phyloP scores from a whole-genome alignment of 1,284 basidiomycete genomes.

The Trichosporon ovoides region DNA sequence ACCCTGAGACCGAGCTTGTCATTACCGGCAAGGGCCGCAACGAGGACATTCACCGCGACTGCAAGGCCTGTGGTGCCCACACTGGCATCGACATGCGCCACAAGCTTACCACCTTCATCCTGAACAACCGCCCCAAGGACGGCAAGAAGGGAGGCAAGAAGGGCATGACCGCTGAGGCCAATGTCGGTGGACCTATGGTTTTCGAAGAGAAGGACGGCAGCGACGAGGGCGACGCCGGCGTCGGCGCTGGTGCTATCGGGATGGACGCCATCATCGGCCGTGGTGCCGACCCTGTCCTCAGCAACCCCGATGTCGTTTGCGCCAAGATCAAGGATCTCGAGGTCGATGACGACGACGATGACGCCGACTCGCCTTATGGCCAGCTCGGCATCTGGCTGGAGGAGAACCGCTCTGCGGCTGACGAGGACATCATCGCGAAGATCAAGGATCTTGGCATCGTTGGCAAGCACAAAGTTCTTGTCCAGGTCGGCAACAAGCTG shows the following conservation, averaged over 20 bases:
- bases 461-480: constrained; percentile 89
- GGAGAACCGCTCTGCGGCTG: constrained; percentile 59
- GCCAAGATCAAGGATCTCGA: constrained; percentile 77
- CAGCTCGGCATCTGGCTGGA: constrained; percentile 81
- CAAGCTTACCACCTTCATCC: constrained; percentile 92
- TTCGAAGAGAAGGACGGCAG: constrained; percentile 39
- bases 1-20: constrained; percentile 95
- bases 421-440: constrained; percentile 69
- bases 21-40: constrained; percentile 63
- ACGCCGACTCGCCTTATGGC: constrained; percentile 76
- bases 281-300: constrained; percentile 33
- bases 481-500: constrained; percentile 78
- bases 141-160: constrained; percentile 66
- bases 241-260: constrained; percentile 23
- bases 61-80: constrained; percentile 95
- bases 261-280: constrained; percentile 39
- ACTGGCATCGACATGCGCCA: constrained; percentile 94
- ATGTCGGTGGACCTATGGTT: constrained; percentile 43
- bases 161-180: constrained; percentile 46
- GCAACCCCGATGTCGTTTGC: constrained; percentile 55
- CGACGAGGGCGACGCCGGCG: constrained; percentile 29
- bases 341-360: constrained; percentile 76
- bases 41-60: constrained; percentile 89
- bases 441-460: constrained; percentile 87
- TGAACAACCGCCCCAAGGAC: constrained; percentile 87